Evolutionary conservation across 164 flowering plant species (phyloP), one percentile per base, ranked within the genome.

Genomic region (Sextonia rubra): DNA sequence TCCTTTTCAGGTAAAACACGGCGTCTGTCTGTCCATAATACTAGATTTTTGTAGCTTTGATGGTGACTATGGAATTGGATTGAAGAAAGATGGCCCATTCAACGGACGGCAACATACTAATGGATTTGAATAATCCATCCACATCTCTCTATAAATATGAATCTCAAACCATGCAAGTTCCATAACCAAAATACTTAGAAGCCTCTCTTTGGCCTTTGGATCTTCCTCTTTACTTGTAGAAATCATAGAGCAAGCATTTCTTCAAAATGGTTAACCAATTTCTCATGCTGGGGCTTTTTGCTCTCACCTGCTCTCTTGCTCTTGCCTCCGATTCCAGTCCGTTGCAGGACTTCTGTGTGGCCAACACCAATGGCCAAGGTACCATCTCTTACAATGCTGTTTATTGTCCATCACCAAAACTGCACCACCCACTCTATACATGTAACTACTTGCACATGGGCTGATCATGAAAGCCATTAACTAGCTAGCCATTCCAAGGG

Each of bases 331-430:
- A 75, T 23, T 75, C 78, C 22, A 76, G 76, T 65, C 81, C 81
- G 14, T 25, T 79, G 52, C 78, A 79, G 65, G 78, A 73, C 73
- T 79, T 79, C 66, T 79, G 78, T 44, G 69, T 75, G 17, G 76
- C 76, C 14, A 75, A 75, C 15, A 14, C 66, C 18, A 68, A 26
- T 32, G 64, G 73, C 61, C 68, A 56, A 67, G 75, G 80, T 78
- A 69, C 37, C 37, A 5, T 1, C 8, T 0, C 37, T 6, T 32
- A 5, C 37, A 32, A 32, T 32, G 37, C 8, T 32, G 37, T 32
- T 32, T 32, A 32, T 6, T 5, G 37, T 5, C 37, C 8, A 8
- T 32, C 37, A 32, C 37, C 37, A 32, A 5, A 32, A 32, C 7
- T 32, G 37, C 37, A 32, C 37, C 37, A 4, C 37, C 8, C 37